These are phyloP conservation scores for Brasenia schreberi DNA, from an alignment of 164 flowering plant genomes.

Conservation along the genomic window DNA sequence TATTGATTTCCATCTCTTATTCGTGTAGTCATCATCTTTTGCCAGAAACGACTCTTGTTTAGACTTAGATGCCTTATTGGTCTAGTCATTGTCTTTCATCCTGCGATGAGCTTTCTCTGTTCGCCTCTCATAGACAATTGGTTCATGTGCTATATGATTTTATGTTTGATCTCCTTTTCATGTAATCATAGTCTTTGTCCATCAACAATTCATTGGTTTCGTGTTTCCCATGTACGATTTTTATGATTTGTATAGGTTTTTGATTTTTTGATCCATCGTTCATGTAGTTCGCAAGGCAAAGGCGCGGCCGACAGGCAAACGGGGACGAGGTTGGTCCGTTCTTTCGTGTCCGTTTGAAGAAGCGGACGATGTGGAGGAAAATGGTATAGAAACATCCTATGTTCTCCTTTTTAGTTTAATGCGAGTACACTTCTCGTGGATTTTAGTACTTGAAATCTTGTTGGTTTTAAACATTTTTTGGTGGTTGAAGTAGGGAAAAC, in stretches of 20 bases:
- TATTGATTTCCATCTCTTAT: too few relatives aligned
- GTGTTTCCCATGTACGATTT: not conserved
- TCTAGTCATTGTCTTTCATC: too few relatives aligned
- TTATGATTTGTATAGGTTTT: not conserved
- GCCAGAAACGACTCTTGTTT: too few relatives aligned
- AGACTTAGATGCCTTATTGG: too few relatives aligned
- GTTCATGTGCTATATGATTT: not conserved
- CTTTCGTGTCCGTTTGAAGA: not conserved
- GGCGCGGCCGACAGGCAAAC: not conserved
- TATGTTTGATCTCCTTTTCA: not conserved
- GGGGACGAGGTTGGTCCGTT: not conserved
- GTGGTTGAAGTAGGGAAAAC: not conserved
- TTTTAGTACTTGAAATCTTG: not conserved
- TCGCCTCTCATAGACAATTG: too few relatives aligned
- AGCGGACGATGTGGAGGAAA: slow-evolving; percentile 1
- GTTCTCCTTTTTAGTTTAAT: not conserved
- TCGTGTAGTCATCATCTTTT: too few relatives aligned
- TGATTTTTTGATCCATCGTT: not conserved
- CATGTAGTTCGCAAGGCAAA: not conserved
- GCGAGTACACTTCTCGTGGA: too few relatives aligned
- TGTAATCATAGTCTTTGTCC: not conserved
- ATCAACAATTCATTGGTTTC: not conserved
- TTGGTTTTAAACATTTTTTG: not conserved
- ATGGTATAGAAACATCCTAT: not conserved
- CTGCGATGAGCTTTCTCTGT: too few relatives aligned